Conservation (phyloP, 805 yeast species). For the Schizosaccharomyces lindneri region DNA sequence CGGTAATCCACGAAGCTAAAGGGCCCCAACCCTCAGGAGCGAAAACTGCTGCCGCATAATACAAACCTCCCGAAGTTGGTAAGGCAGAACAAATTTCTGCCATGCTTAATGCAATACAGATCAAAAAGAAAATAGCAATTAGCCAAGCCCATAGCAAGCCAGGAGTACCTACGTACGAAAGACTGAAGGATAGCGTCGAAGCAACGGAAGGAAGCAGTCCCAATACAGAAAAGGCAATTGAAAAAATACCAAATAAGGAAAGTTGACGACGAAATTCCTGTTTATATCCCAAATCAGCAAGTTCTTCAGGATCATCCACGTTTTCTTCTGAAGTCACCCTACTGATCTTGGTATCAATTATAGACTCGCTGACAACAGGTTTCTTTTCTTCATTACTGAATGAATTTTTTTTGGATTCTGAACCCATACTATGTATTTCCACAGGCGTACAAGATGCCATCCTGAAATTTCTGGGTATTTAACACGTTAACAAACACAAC, state of each 20-base stretch:
- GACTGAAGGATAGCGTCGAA: conserved; percentile 31
- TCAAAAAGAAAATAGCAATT: conserved; percentile 27
- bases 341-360: too few relatives aligned
- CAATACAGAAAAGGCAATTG: conserved; percentile 39
- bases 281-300: conserved; percentile 37
- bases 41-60: conserved; percentile 36
- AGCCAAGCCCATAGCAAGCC: conserved; percentile 39
- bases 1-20: conserved; percentile 33
- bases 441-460: too few relatives aligned
- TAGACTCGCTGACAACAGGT: too few relatives aligned
- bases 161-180: conserved; percentile 27
- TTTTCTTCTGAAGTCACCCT: neutral
- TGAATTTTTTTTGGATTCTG: too few relatives aligned
- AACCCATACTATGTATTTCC: too few relatives aligned
- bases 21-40: conserved; percentile 33
- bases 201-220: conserved; percentile 43
- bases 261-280: conserved; percentile 40
- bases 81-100: conserved; percentile 40
- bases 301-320: neutral
- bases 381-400: too few relatives aligned
- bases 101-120: conserved; percentile 33
- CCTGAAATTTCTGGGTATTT: too few relatives aligned
- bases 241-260: conserved; percentile 38
- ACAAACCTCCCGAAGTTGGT: conserved; percentile 44
- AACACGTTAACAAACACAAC: too few relatives aligned